Evolutionary conservation across 495 filamentous ascomycete genomes (phyloP).

Genomic region (Penicillium desertorum): DNA sequence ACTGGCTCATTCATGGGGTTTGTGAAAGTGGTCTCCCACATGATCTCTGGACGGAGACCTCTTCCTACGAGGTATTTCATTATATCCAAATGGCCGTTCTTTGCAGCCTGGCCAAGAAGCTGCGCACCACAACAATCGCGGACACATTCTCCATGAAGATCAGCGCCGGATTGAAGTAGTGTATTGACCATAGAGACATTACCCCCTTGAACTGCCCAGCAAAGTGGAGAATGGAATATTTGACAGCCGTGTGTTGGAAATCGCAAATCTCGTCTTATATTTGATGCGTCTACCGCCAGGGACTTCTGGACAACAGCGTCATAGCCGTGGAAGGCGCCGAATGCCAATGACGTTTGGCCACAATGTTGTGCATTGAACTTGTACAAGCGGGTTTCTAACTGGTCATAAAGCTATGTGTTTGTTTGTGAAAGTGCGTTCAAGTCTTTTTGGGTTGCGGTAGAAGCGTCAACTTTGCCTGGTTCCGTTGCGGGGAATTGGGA

Average conservation of each 20-base stretch:
- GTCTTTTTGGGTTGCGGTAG: not conserved
- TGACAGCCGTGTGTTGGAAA: not conserved
- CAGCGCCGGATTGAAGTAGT: not conserved
- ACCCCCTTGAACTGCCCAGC: constrained; percentile 1
- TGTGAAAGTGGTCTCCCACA: not conserved
- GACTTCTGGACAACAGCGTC: not conserved
- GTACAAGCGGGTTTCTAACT: not conserved
- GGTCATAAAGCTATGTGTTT: not conserved
- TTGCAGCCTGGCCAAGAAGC: not conserved
- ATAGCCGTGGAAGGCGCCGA: constrained; percentile 1
- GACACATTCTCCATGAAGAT: not conserved
- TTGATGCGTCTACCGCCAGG: not conserved
- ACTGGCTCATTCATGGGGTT: not conserved
- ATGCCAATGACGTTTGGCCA: constrained; percentile 5
- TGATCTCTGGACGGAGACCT: not conserved
- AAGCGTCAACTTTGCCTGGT: not conserved
- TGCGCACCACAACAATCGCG: not conserved
- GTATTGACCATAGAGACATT: not conserved
- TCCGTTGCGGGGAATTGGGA: not conserved
- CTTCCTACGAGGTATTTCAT: constrained; percentile 2
- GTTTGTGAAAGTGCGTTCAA: not conserved
- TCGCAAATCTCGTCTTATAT: not conserved
- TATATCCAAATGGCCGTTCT: not conserved
- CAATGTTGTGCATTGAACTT: not conserved
- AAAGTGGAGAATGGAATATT: not conserved